These are phyloP conservation scores for Dicorynia guianensis DNA, from an alignment of 306 rosid genomes.

Conservation along the genomic window DNA sequence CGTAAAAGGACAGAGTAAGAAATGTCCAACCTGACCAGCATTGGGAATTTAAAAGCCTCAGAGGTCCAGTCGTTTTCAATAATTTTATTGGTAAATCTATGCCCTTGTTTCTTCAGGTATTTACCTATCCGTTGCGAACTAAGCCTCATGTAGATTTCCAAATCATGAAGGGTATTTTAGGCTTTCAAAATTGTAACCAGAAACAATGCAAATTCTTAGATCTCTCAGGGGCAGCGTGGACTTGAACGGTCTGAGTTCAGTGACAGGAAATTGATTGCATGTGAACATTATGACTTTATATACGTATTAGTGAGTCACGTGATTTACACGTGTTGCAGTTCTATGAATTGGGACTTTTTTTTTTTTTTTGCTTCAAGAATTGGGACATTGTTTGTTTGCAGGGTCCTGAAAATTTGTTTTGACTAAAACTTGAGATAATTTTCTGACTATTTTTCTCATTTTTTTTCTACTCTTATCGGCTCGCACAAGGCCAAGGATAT, in stretches of 20 bases:
- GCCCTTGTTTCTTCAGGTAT: background rate
- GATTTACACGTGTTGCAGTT: background rate
- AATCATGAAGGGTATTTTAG: constrained; percentile 36
- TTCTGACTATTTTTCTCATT: too few relatives aligned
- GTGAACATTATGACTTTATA: background rate
- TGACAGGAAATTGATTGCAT: background rate
- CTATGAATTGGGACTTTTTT: background rate
- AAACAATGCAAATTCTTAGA: background rate
- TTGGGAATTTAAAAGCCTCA: constrained; percentile 49
- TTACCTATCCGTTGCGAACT: background rate
- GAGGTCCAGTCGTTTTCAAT: constrained; percentile 43
- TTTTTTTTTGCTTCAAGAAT: background rate
- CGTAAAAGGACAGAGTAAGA: constrained; percentile 47
- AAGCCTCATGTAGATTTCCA: background rate
- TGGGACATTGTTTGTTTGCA: too few relatives aligned
- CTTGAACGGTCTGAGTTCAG: background rate
- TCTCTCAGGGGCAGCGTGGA: constrained; percentile 3
- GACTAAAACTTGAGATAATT: too few relatives aligned
- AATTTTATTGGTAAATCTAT: background rate
- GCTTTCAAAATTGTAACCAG: background rate
- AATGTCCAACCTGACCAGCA: constrained; percentile 17
- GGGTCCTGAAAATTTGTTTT: too few relatives aligned
- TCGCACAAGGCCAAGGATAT: too few relatives aligned
- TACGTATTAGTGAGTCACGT: background rate
- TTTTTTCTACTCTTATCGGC: too few relatives aligned